phyloP scores from a whole-genome alignment of 176 grass and related monocot genomes.

The Saccharum spontaneum region DNA sequence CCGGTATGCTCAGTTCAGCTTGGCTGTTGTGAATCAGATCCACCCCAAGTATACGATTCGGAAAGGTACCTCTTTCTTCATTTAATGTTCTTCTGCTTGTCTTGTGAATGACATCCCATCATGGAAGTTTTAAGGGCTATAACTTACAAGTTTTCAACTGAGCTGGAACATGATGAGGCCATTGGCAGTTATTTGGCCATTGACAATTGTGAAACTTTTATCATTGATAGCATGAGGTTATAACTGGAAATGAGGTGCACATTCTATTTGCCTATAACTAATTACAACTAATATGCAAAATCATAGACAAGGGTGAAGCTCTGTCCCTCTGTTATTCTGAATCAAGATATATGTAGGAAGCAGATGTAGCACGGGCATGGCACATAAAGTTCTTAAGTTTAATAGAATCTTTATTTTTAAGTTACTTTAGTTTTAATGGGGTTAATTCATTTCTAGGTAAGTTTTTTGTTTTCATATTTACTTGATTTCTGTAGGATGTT shows the following conservation, averaged over 20 bases:
- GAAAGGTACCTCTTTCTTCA: constrained; percentile 62
- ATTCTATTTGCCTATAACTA: not conserved
- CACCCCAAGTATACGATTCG: constrained; percentile 68
- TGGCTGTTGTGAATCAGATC: constrained; percentile 89
- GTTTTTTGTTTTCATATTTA: constrained; percentile 13
- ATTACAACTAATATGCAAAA: not conserved
- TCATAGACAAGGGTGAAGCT: not conserved
- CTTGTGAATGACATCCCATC: not conserved
- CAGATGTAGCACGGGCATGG: not conserved
- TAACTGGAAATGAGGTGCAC: not conserved
- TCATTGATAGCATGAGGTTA: not conserved
- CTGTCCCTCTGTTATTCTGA: not conserved
- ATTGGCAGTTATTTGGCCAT: constrained; percentile 1
- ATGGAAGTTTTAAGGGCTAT: constrained; percentile 21
- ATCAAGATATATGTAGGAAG: constrained; percentile 5
- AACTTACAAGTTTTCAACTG: constrained; percentile 8
- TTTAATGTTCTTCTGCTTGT: constrained; percentile 3
- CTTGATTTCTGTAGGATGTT: not conserved
- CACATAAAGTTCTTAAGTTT: not conserved
- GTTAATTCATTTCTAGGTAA: not conserved
- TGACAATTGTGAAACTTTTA: not conserved
- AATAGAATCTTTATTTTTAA: not conserved
- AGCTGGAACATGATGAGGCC: not conserved
- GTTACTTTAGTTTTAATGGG: not conserved
- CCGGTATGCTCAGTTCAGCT: constrained; percentile 83